Evolutionary conservation across 352 stramenopile genomes (phyloP), one percentile per base, ranked within the genome.

Genomic region (Saprolegnia diclina): DNA sequence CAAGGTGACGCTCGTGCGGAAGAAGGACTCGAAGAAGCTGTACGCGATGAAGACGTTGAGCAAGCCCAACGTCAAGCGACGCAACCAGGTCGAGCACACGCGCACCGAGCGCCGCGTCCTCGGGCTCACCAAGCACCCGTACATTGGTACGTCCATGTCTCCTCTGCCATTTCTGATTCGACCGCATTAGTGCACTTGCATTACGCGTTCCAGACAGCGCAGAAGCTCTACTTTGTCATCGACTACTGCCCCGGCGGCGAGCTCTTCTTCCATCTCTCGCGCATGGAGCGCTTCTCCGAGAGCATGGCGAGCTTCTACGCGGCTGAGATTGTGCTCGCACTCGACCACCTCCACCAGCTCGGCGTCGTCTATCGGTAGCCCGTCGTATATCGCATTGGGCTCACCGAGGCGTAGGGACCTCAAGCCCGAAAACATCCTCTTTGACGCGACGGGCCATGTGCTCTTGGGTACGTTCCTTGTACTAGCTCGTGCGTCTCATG

Each of bases 221-320:
- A 94, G 75, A 95, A 95, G 74, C 79, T 97, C 18, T 97, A 96
- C 77, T 94, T 97, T 65, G 87, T 97, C 70, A 77, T 96, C 32
- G 89, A 97, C 73, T 97, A 96, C 72, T 97, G 89, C 54, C 87
- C 91, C 1, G 90, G 90, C 35, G 90, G 90, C 24, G 90, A 97
- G 65, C 75, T 97, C 9, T 97, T 95, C 71, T 94, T 95, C 76
- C 89, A 97, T 70, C 72, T 97, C 0, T 91, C 81, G 56, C 81
- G 86, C 26, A 92, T 94, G 82, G 89, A 96, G 69, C 91, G 91
- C 72, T 96, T 97, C 71, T 77, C 87, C 42, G 80, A 94, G 24
- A 76, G 71, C n/a, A 92, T 93, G 79, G 90, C 90, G 21, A 80
- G 82, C 56, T 96, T 96, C 74, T 97, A 97, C 75, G 87, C 89